Conservation (phyloP, 2,329 filamentous ascomycete genomes). For the Claviceps monticola region DNA sequence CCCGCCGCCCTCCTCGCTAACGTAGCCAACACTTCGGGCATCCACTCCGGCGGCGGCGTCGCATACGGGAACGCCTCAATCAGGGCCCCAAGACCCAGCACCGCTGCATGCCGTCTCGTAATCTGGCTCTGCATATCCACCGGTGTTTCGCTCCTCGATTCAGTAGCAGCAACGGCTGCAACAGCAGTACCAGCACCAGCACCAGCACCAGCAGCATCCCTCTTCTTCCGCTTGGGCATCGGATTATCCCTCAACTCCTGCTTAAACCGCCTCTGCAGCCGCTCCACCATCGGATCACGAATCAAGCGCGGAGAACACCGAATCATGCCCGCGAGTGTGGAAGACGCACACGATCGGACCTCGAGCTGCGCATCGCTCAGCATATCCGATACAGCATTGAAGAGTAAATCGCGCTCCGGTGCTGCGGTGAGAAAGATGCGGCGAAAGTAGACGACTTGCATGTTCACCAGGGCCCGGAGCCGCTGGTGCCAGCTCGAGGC, state of each 20-base stretch:
- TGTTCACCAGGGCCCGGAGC: conserved; percentile 87
- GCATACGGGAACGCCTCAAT: conserved; percentile 95
- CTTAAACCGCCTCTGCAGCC: conserved; percentile 69
- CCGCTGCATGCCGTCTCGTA: conserved; percentile 74
- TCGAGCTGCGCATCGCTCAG: conserved; percentile 83
- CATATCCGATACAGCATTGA: conserved; percentile 92
- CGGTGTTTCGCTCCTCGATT: conserved; percentile 52
- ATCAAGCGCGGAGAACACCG: conserved; percentile 77
- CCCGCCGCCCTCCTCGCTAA: conserved; percentile 74
- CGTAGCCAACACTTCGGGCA: conserved; percentile 81
- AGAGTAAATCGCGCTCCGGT: conserved; percentile 64
- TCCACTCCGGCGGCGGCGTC: conserved; percentile 82
- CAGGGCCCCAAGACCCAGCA: conserved; percentile 78
- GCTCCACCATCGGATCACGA: conserved; percentile 61
- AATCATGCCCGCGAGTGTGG: conserved; percentile 93
- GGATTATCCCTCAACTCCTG: conserved; percentile 68
- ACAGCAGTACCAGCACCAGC: too few species aligned
- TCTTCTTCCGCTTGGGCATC: conserved; percentile 55
- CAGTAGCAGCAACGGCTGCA: conserved; percentile 22
- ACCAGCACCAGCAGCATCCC: too few species aligned
- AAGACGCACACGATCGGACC: conserved; percentile 82
- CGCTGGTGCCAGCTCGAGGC: conserved; percentile 91
- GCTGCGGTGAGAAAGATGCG: conserved; percentile 75
- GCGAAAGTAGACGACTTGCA: conserved; percentile 97
- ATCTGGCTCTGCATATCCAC: conserved; percentile 63